These are phyloP conservation scores for Pseudomassariella vexata DNA, from an alignment of 2,329 filamentous ascomycete genomes.

Conservation along the genomic window DNA sequence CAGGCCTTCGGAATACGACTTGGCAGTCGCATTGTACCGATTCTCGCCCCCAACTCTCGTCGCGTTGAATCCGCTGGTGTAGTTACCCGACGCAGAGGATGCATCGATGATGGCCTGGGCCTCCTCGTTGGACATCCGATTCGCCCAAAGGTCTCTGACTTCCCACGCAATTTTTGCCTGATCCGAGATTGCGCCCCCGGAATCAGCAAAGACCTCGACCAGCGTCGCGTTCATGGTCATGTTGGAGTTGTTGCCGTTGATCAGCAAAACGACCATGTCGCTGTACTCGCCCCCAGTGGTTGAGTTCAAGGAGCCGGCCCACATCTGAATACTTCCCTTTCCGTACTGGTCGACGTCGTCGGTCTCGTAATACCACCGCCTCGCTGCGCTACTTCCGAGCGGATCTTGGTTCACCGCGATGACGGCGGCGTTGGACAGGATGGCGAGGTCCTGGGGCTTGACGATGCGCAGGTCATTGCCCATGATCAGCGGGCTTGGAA, in stretches of 20 bases:
- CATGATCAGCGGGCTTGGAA: constrained; percentile 11
- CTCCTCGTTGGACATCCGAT: constrained; percentile 42
- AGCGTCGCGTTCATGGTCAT: constrained; percentile 43
- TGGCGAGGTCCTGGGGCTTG: constrained; percentile 25
- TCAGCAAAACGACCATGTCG: constrained; percentile 36
- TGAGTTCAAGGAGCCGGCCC: constrained; percentile 35
- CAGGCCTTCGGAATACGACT: constrained; percentile 41
- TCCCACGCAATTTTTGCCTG: constrained; percentile 41
- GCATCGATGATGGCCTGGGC: constrained; percentile 37
- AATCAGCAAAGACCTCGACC: constrained; percentile 45
- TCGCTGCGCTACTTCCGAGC: constrained; percentile 29
- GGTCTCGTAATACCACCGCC: constrained; percentile 27
- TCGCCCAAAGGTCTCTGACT: constrained; percentile 49
- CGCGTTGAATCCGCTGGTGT: constrained; percentile 9
- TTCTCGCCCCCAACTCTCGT: constrained; percentile 10
- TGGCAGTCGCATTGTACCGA: constrained; percentile 43
- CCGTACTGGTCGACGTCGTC: constrained; percentile 28
- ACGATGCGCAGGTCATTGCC: constrained; percentile 19
- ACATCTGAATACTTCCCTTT: constrained; percentile 41
- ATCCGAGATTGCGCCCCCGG: constrained; percentile 34
- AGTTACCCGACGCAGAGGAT: constrained; percentile 23
- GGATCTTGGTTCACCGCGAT: constrained; percentile 37
- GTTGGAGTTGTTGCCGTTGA: constrained; percentile 40
- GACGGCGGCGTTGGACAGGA: constrained; percentile 34
- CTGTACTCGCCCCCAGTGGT: constrained; percentile 36